Conservation (phyloP, 148 eudicot species). For the Bassia scoparia region DNA sequence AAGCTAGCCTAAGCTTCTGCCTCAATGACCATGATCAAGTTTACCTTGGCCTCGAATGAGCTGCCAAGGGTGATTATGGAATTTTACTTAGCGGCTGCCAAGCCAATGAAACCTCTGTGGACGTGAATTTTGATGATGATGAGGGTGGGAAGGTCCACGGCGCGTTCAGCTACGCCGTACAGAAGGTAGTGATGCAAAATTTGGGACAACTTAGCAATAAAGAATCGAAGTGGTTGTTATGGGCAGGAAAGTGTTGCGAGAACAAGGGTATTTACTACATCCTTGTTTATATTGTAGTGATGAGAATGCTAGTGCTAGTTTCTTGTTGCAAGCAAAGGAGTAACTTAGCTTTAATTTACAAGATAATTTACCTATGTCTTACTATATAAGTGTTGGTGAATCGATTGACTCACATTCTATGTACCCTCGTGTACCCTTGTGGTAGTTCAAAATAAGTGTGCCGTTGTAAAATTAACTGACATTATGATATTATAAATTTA, state of each 20-base stretch:
- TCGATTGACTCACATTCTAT: no score
- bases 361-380: no score
- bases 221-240: conserved; percentile 39
- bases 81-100: conserved; percentile 67
- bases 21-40: background rate
- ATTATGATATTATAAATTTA: no score
- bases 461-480: no score
- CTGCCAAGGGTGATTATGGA: conserved; percentile 37
- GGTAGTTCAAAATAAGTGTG: no score
- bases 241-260: conserved; percentile 38
- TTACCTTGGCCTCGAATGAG: background rate
- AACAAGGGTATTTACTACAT: conserved; percentile 41
- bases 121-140: no score
- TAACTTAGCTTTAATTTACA: no score
- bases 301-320: conserved; percentile 44
- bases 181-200: conserved; percentile 39
- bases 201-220: conserved; percentile 32
- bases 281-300: conserved; percentile 68
- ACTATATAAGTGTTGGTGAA: no score
- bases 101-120: conserved; percentile 49
- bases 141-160: conserved; percentile 39
- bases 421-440: no score
- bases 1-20: conserved; percentile 47
- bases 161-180: conserved; percentile 56
- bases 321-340: conserved; percentile 34